Base-by-base conservation (phyloP, 768 basidiomycete species). In the Coprinellus aureogranulatus region DNA sequence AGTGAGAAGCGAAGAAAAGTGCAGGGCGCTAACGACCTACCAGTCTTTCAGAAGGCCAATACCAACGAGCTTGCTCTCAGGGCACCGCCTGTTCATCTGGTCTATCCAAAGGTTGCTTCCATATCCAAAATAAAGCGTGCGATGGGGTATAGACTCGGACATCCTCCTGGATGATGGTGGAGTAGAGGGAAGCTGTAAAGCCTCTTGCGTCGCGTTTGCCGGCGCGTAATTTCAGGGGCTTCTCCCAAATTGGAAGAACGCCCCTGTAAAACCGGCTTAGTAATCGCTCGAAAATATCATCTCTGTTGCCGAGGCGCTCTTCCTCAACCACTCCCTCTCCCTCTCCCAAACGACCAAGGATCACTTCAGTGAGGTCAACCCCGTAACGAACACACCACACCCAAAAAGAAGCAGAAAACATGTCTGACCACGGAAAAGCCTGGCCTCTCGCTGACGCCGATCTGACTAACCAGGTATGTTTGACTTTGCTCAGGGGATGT, bases 301-400 rank as follows among this genome's bases (percentile, higher is more conserved):
- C 48, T n/a, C 27, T 30, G 28, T 12, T 22, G 10, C 41, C 16
- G 16, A 16, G 18, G 16, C 8, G 41, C 41, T 6, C 20, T 44
- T 44, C 34, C 34, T 34, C 34, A 34, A 34, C 34, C 34, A 34
- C 34, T 34, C 34, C 14, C 34, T 31, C 26, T 50, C 23, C 45
- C n/a, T n/a, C n/a, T n/a, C n/a, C n/a, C n/a, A 53, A 61, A 67
- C 69, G 90, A 90, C 90, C 90, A 89, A 90, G 90, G 90, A 92
- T 92, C 34, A 34, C 90, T 77, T 72, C 77, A 81, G 90, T 92
- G 90, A 91, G 89, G 90, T 92, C 90, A 76, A 63, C 64, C 62
- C 56, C 28, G 9, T 50, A 31, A 51, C 50, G 4, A 56, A 53
- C 63, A 62, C 54, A 54, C 39, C 54, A 25, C 27, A 46, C 59